Conservation (phyloP, 2,329 filamentous ascomycete genomes). For the Cladophialophora carrionii region DNA sequence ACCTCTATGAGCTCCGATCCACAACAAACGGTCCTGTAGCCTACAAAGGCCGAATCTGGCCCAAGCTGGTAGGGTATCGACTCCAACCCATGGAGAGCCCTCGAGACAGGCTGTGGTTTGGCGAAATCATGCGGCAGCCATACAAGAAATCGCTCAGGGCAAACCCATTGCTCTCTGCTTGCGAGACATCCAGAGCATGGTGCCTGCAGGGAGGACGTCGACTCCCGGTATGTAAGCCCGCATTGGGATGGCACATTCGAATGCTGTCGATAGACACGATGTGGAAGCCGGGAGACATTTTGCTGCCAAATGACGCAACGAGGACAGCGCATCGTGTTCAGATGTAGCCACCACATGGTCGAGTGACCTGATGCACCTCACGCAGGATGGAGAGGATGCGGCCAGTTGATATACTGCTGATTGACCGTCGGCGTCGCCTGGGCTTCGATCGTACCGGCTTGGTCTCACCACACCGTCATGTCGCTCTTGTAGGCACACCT, state of each 20-base stretch:
- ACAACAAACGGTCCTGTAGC: not conserved
- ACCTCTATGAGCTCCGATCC: slow-evolving; percentile 1
- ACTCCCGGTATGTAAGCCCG: not conserved
- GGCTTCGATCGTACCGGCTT: not conserved
- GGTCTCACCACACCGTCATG: slow-evolving; percentile 1
- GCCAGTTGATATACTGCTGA: not conserved
- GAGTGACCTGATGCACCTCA: slow-evolving; percentile 8
- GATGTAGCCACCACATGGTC: slow-evolving; percentile 5
- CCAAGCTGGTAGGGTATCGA: not conserved
- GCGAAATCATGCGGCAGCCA: not conserved
- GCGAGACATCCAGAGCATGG: not conserved
- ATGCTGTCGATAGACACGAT: not conserved
- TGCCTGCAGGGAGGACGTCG: not conserved
- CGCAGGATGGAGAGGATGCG: not conserved
- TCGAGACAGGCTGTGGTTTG: slow-evolving; percentile 1
- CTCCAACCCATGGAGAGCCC: not conserved
- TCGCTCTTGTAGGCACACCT: not conserved
- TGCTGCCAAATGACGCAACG: not conserved
- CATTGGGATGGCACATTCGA: slow-evolving; percentile 5
- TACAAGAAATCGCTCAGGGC: slow-evolving; percentile 2
- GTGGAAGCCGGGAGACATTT: not conserved
- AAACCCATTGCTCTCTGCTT: slow-evolving; percentile 3
- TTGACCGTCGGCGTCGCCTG: not conserved
- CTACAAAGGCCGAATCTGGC: not conserved
- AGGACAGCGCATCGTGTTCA: slow-evolving; percentile 1